Percentiles rank a stretch among this genome's conserved stretches.
phyloP scores from a whole-genome alignment of 2,329 filamentous ascomycete species.

The Pyricularia sp. region DNA sequence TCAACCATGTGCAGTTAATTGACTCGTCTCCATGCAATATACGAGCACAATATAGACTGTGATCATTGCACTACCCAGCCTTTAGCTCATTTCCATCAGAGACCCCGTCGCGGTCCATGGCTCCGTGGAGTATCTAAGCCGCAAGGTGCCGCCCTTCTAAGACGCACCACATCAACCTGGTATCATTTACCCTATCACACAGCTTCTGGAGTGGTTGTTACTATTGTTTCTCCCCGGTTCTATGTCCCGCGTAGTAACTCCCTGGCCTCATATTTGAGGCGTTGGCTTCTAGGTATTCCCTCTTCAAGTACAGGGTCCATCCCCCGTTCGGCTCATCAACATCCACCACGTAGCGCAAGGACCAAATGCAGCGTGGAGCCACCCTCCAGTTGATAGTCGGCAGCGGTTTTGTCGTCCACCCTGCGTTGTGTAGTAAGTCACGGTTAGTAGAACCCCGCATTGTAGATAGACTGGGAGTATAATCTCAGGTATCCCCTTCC shows the following conservation, averaged over 20 bases:
- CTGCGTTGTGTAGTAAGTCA: conserved; percentile 34
- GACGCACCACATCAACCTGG: background rate
- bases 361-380: conserved; percentile 93
- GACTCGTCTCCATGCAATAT: background rate
- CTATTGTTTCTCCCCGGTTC: background rate
- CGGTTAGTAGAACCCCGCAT: background rate
- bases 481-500: background rate
- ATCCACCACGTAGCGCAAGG: conserved; percentile 75
- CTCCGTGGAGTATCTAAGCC: background rate
- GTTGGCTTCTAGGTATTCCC: background rate
- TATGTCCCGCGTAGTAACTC: background rate
- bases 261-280: background rate
- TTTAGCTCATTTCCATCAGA: background rate
- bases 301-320: background rate
- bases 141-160: background rate
- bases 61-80: background rate
- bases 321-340: background rate
- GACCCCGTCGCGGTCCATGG: background rate
- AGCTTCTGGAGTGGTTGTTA: background rate
- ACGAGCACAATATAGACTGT: background rate
- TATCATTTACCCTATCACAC: background rate
- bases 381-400: conserved; percentile 82
- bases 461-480: background rate
- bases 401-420: conserved; percentile 89
- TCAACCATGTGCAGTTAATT: background rate